Evolutionary conservation across 495 filamentous ascomycete genomes (phyloP), one percentile per base, ranked within the genome.

Genomic region (Penicillium taxi): DNA sequence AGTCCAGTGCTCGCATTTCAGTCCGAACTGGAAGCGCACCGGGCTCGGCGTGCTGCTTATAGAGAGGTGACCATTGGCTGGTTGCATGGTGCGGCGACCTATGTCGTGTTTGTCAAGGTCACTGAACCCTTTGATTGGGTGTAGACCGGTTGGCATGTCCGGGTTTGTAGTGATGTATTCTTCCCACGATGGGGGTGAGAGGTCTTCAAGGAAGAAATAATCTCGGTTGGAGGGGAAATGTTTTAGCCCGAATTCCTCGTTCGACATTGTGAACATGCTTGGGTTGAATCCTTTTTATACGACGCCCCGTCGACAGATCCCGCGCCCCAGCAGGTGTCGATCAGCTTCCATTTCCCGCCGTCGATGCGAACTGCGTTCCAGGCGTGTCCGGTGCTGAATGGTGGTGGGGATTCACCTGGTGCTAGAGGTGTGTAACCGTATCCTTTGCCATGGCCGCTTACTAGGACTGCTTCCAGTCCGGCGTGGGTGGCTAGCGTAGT

Each of bases 291-390:
- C 44, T 43, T 80, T 22, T 63, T 63, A 60, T 91, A 96, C 1
- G 67, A 59, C 47, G 60, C 42, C 21, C 63, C 66, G 47, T 56
- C 28, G 26, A 81, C 55, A 28, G 48, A 50, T 8, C 91, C 91
- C 0, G 90, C 86, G 25, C 91, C 91, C 91, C 91, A 98, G 56
- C 91, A 96, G 2, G 79, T 43, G 49, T 98, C 91, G 25, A 96
- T 68, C 3, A 96, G 70, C 58, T 96, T 94, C 90, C 90, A 98
- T 41, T 80, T 74, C 2, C 81, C 81, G 26, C 78, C 71, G 42
- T 94, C 89, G 37, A 96, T 86, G 30, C 75, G 73, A 12, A 96
- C 84, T 0, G 81, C 91, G 50, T 90, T 96, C 91, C 91, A 98
- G 5, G 91, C 91, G 59, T 98, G 86, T 26, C 72, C 75, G 3